Evolutionary conservation across 768 basidiomycete genomes (phyloP), one percentile per base, ranked within the genome.

Genomic region (Macrolepiota dolichaula): DNA sequence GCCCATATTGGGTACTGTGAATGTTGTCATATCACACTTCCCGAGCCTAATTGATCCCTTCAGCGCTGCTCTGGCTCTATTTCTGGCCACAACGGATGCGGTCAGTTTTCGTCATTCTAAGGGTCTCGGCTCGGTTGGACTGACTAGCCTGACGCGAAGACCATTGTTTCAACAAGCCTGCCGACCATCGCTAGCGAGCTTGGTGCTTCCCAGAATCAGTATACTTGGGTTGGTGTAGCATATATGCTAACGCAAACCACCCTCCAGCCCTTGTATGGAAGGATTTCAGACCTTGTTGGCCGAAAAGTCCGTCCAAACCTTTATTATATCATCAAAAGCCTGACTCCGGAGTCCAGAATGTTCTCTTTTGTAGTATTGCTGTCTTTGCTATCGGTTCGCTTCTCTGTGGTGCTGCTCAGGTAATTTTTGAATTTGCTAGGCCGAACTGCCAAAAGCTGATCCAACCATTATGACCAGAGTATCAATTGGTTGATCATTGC

Each of bases 241-340:
- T 94, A 94, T 67, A 84, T 94, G 82, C 81, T 94, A 60, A 91
- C 91, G 1, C 92, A 94, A 67, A 94, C 92, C 0, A 90, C 89
- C 27, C 87, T 87, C 63, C 92, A 94, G 68, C 92, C 92, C 32
- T 73, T 94, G 25, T 94, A 92, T 68, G 92, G 89, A 56, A 84
- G 83, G 67, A 72, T 94, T 42, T 92, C 91, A 56, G 91, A 93
- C 73, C 80, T 93, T 46, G 74, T 88, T 56, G 92, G 92, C 32
- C 81, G 92, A 51, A 92, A 88, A 82, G 92, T 91, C 46, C 32
- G 77, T 63, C 22, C 37, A 29, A 19, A 38, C 37, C 55, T 47
- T 32, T 49, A 29, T 32, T 27, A 10, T 15, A 47, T 44, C 40
- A 35, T 37, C 47, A 24, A 40, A 51, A 19, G 38, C 54, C 38